Conservation (phyloP, 2,329 filamentous ascomycete species). For the Penicillium thymicola region DNA sequence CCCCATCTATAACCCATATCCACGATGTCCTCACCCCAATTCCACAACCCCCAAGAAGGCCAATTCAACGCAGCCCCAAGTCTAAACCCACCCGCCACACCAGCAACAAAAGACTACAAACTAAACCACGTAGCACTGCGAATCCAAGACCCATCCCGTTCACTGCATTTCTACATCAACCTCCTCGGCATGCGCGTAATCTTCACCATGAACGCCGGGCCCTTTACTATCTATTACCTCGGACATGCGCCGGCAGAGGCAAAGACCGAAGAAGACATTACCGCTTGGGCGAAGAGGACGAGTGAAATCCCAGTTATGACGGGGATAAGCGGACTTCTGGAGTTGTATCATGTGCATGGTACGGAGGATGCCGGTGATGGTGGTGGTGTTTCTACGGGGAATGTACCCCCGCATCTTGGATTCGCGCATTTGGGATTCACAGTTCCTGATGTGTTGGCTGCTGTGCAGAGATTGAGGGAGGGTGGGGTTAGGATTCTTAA, state of each 20-base stretch:
- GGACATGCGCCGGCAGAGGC: constrained; percentile 34
- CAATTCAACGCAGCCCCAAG: constrained; percentile 30
- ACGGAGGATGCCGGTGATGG: constrained; percentile 22
- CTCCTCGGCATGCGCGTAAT: constrained; percentile 41
- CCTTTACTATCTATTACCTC: constrained; percentile 42
- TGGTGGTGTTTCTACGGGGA: constrained; percentile 28
- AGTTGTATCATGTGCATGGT: constrained; percentile 39
- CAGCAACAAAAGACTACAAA: constrained; percentile 32
- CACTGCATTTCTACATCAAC: constrained; percentile 39
- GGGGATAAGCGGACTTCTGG: constrained; percentile 34
- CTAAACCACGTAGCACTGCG: constrained; percentile 42
- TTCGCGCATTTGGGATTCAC: constrained; percentile 41
- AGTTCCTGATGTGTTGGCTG: constrained; percentile 34
- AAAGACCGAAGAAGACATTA: constrained; percentile 25
- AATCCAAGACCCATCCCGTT: constrained; percentile 33
- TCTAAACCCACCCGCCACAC: constrained; percentile 26
- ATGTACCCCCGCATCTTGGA: constrained; percentile 35
- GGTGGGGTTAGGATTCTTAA: constrained; percentile 36
- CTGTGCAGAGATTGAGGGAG: constrained; percentile 29
- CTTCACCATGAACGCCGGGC: constrained; percentile 40
- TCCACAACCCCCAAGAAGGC: constrained; percentile 25
- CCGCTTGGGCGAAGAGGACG: constrained; percentile 29
- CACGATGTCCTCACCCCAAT: constrained; percentile 10
- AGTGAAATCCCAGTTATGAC: constrained; percentile 26
- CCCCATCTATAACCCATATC: not conserved